phyloP scores from a whole-genome alignment of 2,329 filamentous ascomycete species.

The Neocatenulostroma microsporum region DNA sequence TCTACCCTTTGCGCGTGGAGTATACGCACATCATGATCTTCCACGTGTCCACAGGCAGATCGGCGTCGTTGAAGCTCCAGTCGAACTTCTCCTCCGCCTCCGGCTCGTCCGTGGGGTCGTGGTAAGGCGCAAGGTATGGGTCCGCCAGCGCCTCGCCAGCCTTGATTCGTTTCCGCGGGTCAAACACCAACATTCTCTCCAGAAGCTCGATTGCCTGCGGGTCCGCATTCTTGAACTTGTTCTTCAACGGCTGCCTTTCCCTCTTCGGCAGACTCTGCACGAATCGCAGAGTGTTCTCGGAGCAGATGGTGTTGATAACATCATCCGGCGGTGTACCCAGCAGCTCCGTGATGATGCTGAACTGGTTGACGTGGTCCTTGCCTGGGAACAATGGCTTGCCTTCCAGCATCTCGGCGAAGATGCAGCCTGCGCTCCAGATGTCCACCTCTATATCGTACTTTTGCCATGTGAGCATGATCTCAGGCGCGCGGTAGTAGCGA shows the following conservation, averaged over 20 bases:
- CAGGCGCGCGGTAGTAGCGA: constrained; percentile 94
- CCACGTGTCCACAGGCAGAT: constrained; percentile 97
- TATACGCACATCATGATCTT: constrained; percentile 97
- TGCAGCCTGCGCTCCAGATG: constrained; percentile 98
- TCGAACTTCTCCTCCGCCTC: constrained; percentile 96
- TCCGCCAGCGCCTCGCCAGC: constrained; percentile 80
- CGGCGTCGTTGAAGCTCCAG: constrained; percentile 98
- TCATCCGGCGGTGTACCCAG: constrained; percentile 94
- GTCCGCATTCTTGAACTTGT: constrained; percentile 96
- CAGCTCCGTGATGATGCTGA: constrained; percentile 97
- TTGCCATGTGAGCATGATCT: constrained; percentile 99
- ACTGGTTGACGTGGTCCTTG: constrained; percentile 99
- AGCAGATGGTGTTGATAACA: constrained; percentile 97
- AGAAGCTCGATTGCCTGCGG: constrained; percentile 76
- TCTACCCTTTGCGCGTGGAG: not conserved
- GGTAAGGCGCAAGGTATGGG: constrained; percentile 91
- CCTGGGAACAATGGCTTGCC: constrained; percentile 97
- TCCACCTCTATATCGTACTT: constrained; percentile 99
- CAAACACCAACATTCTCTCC: constrained; percentile 95
- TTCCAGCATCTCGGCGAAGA: constrained; percentile 98
- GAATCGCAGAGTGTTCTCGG: constrained; percentile 94
- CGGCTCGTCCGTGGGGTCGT: constrained; percentile 94
- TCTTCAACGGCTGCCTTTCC: constrained; percentile 72
- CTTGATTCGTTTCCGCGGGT: constrained; percentile 90
- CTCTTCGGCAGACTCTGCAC: constrained; percentile 95